Evolutionary conservation across 2,329 filamentous ascomycete genomes (phyloP), one percentile per base, ranked within the genome.

Genomic region (Penicillium sp.): DNA sequence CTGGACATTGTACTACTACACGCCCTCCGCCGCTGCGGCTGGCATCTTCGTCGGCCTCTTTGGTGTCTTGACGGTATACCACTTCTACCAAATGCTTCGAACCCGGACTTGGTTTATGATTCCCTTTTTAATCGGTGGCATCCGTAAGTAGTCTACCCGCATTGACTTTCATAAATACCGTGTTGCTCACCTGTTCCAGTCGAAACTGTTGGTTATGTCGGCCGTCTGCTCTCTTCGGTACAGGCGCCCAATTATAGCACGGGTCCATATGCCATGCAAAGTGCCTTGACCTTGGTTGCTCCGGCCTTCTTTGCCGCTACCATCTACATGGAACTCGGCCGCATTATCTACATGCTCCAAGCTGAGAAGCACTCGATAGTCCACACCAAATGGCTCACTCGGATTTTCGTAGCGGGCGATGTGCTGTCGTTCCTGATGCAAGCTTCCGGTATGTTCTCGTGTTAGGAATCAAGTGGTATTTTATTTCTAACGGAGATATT

Each of bases 41-140:
- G 64, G 76, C 16, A 66, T 79, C 3, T 80, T 82, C 57, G 66
- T 71, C 9, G 59, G 75, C 23, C 64, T 83, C 0, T 83, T 83
- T 63, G 51, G 63, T 20, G 47, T 74, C 4, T 63, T 74, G 8
- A 79, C 80, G 1, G 49, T 63, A 0, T 61, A 65, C 1, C 80
- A 83, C 59, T 60, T 62, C 1, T 77, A 67, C 58, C 72, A 74
- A 21, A 68, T 81, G 40, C 62, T 74, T 20, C 74, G 69, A 21
- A 74, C 74, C 1, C 68, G 72, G 35, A 76, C 74, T 5, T 81
- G 78, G 74, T 83, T 79, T 62, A 79, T 80, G 47, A 62, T 69
- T 20, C 62, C 67, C 3, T 76, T 77, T 20, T 60, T 66, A 3
- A 56, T 75, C 5, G 74, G 74, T 8, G 69, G 73, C 30, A 30